phyloP scores from a whole-genome alignment of 768 basidiomycete species.

The Boletus rufocinnamomeus region DNA sequence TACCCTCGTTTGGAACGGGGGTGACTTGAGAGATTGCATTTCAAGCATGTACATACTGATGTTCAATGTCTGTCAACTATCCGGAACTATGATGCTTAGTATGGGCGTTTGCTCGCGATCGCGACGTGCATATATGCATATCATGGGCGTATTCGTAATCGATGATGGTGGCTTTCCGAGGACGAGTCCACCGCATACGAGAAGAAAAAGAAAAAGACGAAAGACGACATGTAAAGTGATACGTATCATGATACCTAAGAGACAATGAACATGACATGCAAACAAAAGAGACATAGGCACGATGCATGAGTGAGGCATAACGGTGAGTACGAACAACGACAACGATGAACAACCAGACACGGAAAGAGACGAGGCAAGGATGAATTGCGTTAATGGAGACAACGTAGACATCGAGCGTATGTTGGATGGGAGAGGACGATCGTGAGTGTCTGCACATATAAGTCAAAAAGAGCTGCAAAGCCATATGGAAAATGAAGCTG shows the following conservation, averaged over 20 bases:
- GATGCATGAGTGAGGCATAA: constrained; percentile 2
- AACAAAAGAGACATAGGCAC: not conserved
- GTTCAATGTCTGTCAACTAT: too few relatives aligned
- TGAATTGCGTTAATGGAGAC: not conserved
- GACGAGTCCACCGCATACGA: not conserved
- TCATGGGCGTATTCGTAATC: not conserved
- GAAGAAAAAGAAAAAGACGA: not conserved
- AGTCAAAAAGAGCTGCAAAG: constrained; percentile 18
- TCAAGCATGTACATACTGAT: not conserved
- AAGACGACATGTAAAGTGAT: not conserved
- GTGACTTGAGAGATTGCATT: not conserved
- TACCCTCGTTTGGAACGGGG: too few relatives aligned
- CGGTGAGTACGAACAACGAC: constrained; percentile 1
- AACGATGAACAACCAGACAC: not conserved
- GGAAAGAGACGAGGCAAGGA: not conserved
- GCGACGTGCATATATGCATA: not conserved
- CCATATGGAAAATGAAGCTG: constrained; percentile 9
- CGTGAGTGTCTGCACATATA: constrained; percentile 16
- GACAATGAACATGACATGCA: not conserved
- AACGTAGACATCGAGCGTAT: not conserved
- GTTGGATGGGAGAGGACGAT: constrained; percentile 1
- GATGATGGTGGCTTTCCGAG: not conserved
- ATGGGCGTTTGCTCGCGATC: not conserved
- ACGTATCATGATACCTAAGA: not conserved
- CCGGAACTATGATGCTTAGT: too few relatives aligned